Evolutionary conservation across 441 rosid genomes (phyloP).

Genomic region (Pelargonium australe): DNA sequence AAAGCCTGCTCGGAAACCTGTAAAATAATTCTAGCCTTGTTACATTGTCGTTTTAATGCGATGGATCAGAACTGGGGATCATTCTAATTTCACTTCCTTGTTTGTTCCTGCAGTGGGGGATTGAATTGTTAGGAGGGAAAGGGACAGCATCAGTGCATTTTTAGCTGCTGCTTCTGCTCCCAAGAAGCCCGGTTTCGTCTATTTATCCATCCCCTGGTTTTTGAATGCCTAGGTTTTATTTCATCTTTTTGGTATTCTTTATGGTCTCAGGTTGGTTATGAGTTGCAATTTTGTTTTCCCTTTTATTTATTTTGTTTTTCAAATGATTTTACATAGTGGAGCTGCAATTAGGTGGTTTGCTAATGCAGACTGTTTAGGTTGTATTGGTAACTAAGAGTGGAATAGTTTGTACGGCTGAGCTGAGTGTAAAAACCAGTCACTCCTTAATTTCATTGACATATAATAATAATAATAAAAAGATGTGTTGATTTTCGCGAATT

Average conservation of each 20-base stretch:
- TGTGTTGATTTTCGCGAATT: too few relatives aligned
- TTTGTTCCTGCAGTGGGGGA: constrained; percentile 28
- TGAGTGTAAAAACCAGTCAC: constrained; percentile 35
- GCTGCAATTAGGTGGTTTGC: constrained; percentile 28
- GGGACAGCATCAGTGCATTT: constrained; percentile 81
- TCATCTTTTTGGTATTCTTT: constrained; percentile 33
- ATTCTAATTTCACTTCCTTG: constrained; percentile 13
- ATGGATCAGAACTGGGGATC: not conserved
- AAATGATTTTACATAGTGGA: constrained; percentile 19
- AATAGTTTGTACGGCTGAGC: constrained; percentile 55
- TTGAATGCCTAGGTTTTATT: constrained; percentile 25
- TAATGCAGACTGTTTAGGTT: constrained; percentile 34
- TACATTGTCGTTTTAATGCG: not conserved
- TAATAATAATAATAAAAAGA: constrained; percentile 13
- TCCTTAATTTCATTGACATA: constrained; percentile 24
- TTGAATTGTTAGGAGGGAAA: constrained; percentile 32
- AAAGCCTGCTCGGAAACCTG: constrained; percentile 29
- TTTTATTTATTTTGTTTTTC: constrained; percentile 8
- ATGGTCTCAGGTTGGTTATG: constrained; percentile 40
- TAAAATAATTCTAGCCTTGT: constrained; percentile 15
- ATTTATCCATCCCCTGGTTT: constrained; percentile 22
- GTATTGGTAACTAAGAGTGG: constrained; percentile 37
- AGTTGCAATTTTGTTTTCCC: constrained; percentile 39
- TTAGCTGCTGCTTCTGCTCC: constrained; percentile 74
- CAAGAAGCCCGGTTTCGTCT: constrained; percentile 35